A percentile compares a stretch with the other conserved stretches of the same genome.
Conservation (phyloP, 2,329 filamentous ascomycete species). For the Proliferodiscus dingleyae region DNA sequence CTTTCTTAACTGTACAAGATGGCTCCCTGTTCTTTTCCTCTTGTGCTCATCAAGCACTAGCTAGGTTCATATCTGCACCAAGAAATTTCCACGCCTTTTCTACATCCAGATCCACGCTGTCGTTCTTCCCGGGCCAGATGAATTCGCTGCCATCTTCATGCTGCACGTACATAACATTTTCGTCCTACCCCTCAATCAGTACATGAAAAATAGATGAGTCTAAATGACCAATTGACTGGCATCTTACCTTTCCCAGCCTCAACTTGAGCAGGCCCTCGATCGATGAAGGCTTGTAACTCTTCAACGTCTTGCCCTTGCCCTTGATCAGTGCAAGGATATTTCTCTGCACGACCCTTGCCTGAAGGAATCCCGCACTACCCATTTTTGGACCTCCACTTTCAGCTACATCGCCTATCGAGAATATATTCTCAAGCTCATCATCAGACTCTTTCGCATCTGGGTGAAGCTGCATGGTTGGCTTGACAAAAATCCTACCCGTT, state of each 20-base stretch:
- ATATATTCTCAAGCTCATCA: conserved; percentile 36
- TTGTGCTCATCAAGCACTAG: too few species aligned
- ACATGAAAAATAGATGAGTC: background rate
- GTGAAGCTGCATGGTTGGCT: conserved; percentile 39
- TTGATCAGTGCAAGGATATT: conserved; percentile 42
- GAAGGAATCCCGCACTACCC: conserved; percentile 40
- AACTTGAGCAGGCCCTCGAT: conserved; percentile 36
- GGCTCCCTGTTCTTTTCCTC: too few species aligned
- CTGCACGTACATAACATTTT: conserved; percentile 13
- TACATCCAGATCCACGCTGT: conserved; percentile 14
- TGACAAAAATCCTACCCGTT: conserved; percentile 34
- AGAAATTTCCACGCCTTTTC: conserved; percentile 15
- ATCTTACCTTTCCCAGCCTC: conserved; percentile 32
- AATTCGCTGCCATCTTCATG: conserved; percentile 14
- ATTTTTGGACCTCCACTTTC: conserved; percentile 38
- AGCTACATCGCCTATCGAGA: conserved; percentile 49
- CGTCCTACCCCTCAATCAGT: conserved; percentile 5
- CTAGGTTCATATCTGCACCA: conserved; percentile 12
- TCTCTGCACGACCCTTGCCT: conserved; percentile 39
- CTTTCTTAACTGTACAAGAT: too few species aligned
- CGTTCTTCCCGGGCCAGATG: conserved; percentile 11
- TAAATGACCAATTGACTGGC: background rate
- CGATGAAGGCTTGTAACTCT: conserved; percentile 29
- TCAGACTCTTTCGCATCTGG: background rate
- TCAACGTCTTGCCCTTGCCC: conserved; percentile 20